phyloP scores from a whole-genome alignment of 768 basidiomycete species.

The Leccinum fibrillosum region DNA sequence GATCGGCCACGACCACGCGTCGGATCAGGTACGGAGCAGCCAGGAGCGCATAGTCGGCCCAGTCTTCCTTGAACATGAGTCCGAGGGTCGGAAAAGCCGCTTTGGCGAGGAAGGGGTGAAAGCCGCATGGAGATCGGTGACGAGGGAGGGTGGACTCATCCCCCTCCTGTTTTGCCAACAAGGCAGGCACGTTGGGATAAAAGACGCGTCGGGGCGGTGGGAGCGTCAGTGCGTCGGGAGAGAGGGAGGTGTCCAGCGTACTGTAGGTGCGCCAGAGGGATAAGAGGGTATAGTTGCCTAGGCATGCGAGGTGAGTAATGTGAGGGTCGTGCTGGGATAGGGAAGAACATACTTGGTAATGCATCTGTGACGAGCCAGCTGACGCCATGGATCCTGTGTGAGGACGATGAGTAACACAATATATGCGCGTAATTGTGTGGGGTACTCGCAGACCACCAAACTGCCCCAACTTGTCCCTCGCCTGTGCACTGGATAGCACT shows the following conservation, averaged over 20 bases:
- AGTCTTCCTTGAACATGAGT: conserved; percentile 69
- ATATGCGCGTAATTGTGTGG: not conserved
- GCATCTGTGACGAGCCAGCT: conserved; percentile 63
- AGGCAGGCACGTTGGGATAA: conserved; percentile 65
- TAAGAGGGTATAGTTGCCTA: conserved; percentile 68
- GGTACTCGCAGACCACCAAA: conserved; percentile 51
- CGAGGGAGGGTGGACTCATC: conserved; percentile 31
- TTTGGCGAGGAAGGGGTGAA: conserved; percentile 71
- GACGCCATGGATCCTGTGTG: conserved; percentile 57
- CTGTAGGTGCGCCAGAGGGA: conserved; percentile 78
- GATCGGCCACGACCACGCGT: conserved; percentile 74
- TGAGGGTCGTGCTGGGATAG: not conserved
- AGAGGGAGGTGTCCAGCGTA: conserved; percentile 49
- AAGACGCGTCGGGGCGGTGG: conserved; percentile 71
- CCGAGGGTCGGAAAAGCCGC: conserved; percentile 70
- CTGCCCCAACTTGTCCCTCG: conserved; percentile 44
- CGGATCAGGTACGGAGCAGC: conserved; percentile 70
- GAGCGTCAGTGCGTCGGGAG: conserved; percentile 48
- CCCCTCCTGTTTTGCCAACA: conserved; percentile 39
- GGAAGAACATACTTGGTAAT: conserved; percentile 42
- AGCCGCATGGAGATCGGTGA: conserved; percentile 53
- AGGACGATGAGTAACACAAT: not conserved
- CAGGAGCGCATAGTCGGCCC: conserved; percentile 70
- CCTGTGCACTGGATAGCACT: conserved; percentile 51
- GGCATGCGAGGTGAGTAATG: not conserved